Conservation (phyloP, 2,329 filamentous ascomycete species). For the Paraphoma chrysanthemicola region DNA sequence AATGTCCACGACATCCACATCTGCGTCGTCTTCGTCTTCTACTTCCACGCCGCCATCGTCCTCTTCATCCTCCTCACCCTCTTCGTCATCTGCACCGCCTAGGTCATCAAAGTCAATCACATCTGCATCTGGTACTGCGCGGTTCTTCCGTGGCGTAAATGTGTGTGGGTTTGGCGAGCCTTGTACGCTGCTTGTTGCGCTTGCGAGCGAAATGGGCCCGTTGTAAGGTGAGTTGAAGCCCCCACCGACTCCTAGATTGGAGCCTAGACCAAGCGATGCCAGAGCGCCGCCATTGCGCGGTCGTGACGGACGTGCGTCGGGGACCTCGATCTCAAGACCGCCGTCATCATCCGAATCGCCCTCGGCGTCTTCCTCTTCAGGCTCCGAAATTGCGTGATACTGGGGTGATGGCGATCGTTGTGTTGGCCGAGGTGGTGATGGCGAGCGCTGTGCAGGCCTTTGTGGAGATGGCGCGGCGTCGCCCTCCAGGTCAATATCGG, state of each 20-base stretch:
- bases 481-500: slow-evolving; percentile 28
- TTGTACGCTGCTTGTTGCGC: slow-evolving; percentile 49
- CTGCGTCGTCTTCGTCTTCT: slow-evolving; percentile 29
- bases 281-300: slow-evolving; percentile 23
- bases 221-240: slow-evolving; percentile 36
- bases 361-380: slow-evolving; percentile 28
- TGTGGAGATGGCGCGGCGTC: slow-evolving; percentile 18
- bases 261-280: slow-evolving; percentile 33
- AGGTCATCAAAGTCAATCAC: slow-evolving; percentile 47
- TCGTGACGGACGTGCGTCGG: slow-evolving; percentile 29
- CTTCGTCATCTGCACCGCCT: slow-evolving; percentile 26
- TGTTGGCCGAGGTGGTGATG: slow-evolving; percentile 13
- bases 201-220: slow-evolving; percentile 53
- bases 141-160: slow-evolving; percentile 19
- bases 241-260: slow-evolving; percentile 31
- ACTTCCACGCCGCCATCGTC: slow-evolving; percentile 23
- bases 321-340: slow-evolving; percentile 42
- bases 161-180: slow-evolving; percentile 33
- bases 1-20: slow-evolving; percentile 44
- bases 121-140: slow-evolving; percentile 32
- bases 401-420: slow-evolving; percentile 24
- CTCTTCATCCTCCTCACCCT: slow-evolving; percentile 38
- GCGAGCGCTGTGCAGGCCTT: slow-evolving; percentile 20
- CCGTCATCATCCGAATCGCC: slow-evolving; percentile 35
- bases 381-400: slow-evolving; percentile 7